Evolutionary conservation across 2,329 filamentous ascomycete genomes (phyloP), one percentile per base, ranked within the genome.

Genomic region (Aquanectria penicillioides): DNA sequence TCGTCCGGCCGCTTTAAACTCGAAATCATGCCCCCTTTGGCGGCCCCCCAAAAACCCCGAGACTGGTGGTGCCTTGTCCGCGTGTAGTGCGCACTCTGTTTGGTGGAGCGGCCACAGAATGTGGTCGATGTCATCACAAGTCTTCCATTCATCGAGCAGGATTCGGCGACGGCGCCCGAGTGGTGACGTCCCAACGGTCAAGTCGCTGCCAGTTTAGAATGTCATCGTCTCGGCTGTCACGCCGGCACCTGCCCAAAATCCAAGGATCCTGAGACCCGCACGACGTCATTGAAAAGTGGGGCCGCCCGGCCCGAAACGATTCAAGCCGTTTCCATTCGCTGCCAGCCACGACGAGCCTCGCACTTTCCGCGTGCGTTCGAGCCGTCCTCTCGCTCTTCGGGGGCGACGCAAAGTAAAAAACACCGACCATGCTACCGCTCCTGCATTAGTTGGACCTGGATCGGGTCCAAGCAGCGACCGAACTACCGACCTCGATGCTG

Each of bases 281-380:
- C 40, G 50, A 53, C 40, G 50, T 53, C 50, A 53, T 53, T 37
- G 23, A 23, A 9, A 13, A 26, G 50, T 46, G 50, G 50, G 50
- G 50, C 50, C 50, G 50, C 31, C 29, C 25, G 40, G 40, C n/a
- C 40, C 40, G 40, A n/a, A n/a, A n/a, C n/a, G n/a, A n/a, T n/a
- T n/a, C n/a, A n/a, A n/a, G n/a, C n/a, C n/a, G n/a, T n/a, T n/a
- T 37, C 34, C 34, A 38, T 25, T 20, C 38, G 41, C 25, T 31
- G 25, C 15, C 26, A 12, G 18, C 10, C n/a, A n/a, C n/a, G n/a
- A n/a, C 25, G 22, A 43, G 26, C 17, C 25, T 23, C 22, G 13
- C 22, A 43, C 23, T 11, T 11, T 17, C 38, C 15, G 18, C 20
- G 38, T 26, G 18, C n/a, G 12, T 17, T 26, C 23, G 5, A 13